Base-by-base conservation (phyloP, 371 early-diverging fungal genomes). In the Blakeslea trispora region DNA sequence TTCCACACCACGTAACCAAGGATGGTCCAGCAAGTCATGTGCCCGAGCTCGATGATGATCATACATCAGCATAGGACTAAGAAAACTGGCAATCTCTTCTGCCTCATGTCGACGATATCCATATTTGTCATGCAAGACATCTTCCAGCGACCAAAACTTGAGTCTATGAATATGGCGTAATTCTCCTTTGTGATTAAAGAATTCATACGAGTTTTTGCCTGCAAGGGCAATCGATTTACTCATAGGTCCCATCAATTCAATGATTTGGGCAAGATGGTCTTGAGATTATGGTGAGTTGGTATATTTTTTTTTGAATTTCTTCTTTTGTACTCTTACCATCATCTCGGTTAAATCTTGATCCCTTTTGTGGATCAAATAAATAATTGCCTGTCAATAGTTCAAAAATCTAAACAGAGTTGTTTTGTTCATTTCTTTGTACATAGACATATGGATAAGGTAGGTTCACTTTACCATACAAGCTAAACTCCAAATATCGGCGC, bases 401-500 rank as follows among this genome's bases (percentile, higher is more conserved):
- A 64, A 88, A 86, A 9, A 83, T 68, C 84, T 84, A 59, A 7
- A 5, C 17, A 40, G 5, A 48, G 31, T 18, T 19, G 4, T 9
- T 5, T 23, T 3, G 10, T 42, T 47, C 47, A 9, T 40, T 35
- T 7, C 41, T 52, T 24, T 21, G 0, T 31, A 28, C 8, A 22
- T 49, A 32, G 5, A 32, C 18, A 31, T 18, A 48, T 19, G 37
- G 40, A 46, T 0, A 32, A 22, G 13, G 6, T 35, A 31, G 44
- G 14, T 7, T 7, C 22, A 51, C 49, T 59, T 75, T 28, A 92
- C 85, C 83, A 99, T 89, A 77, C 98, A 98, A 15, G 94, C 96
- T 47, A 96, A 77, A 55, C 93, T 92, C 98, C 99, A 97, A n/a
- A 97, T 90, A 72, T 99, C 99, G 4, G 96, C 92, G n/a, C 89